Percentiles rank a stretch among this genome's conserved stretches.
Evolutionary conservation across 2,329 filamentous ascomycete species (phyloP).

Genomic region (Sporothrix brunneoviolacea): DNA sequence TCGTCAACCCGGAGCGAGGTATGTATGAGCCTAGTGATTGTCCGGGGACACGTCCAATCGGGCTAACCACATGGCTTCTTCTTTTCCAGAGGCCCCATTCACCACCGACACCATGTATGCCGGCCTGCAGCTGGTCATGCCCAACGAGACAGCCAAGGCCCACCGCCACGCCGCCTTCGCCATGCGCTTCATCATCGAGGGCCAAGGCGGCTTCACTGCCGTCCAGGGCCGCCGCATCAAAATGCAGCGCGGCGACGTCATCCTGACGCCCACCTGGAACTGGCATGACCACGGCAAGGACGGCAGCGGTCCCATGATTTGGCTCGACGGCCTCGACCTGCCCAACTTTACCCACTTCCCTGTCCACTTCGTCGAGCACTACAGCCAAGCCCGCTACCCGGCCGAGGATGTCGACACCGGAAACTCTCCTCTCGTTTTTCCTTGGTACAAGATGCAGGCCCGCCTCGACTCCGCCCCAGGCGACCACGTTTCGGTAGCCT

Average conservation of each 20-base stretch:
- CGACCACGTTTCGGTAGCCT: slow-evolving; percentile 25
- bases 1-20: slow-evolving; percentile 26
- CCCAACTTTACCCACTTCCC: slow-evolving; percentile 44
- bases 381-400: slow-evolving; percentile 25
- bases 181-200: slow-evolving; percentile 49
- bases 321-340: slow-evolving; percentile 49
- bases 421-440: slow-evolving; percentile 39
- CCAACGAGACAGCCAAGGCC: slow-evolving; percentile 44
- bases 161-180: slow-evolving; percentile 50
- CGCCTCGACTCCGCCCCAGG: slow-evolving; percentile 30
- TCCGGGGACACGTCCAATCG: neutral
- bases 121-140: slow-evolving; percentile 48
- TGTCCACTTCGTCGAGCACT: slow-evolving; percentile 48
- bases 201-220: slow-evolving; percentile 46
- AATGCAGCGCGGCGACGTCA: slow-evolving; percentile 46
- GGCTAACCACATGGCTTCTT: too few species aligned
- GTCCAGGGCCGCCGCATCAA: slow-evolving; percentile 42
- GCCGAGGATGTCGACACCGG: slow-evolving; percentile 32
- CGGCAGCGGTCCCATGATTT: slow-evolving; percentile 46
- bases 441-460: slow-evolving; percentile 40
- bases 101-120: slow-evolving; percentile 51
- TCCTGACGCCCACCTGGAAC: slow-evolving; percentile 49
- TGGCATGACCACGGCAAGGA: slow-evolving; percentile 54
- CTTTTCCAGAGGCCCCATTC: slow-evolving; percentile 36
- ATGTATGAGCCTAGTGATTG: neutral